Base-by-base conservation (phyloP, 2,329 filamentous ascomycete genomes). In the Elsinoe necatrix region DNA sequence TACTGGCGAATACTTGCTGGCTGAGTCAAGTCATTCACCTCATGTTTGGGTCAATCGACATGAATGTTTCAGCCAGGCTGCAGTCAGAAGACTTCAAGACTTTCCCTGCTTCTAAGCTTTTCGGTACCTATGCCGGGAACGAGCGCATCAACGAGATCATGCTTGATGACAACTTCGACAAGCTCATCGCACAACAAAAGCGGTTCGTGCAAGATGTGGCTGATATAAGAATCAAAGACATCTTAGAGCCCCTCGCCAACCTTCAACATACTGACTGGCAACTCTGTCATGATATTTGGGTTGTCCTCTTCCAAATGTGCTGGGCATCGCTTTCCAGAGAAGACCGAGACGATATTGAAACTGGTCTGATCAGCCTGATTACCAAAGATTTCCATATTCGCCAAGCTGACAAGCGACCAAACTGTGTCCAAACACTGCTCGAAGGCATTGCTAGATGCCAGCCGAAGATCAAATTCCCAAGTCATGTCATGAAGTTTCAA, bases 361-460 rank as follows among this genome's bases (percentile, higher is more conserved):
- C 91, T 64, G 91, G 89, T 12, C 82, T 98, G 71, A 88, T 96
- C n/a, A 80, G 84, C 2, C 77, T 98, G 9, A 77, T 98, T 8
- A 95, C 92, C 1, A 95, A 95, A 67, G 95, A 98, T 66, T 97
- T 92, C 69, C 93, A 98, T 69, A 87, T 87, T 60, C 83, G 92
- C 54, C 93, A 98, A 68, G 85, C 97, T 56, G 93, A 97, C 70
- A 91, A 89, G 73, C 82, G 95, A 47, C 95, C 93, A 2, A 98
- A 98, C 66, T 95, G 96, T 31, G 85, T 98, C 2, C 89, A 96
- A 66, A 93, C 91, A 6, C 78, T 99, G 58, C 79, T 98, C 4
- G 88, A 95, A 64, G 93, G 89, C 39, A 86, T 89, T 34, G 88
- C 91, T 12, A 87, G 86, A 65, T 85, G 91, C 1, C 87, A 81